These are phyloP conservation scores for Shiraia sp. DNA, from an alignment of 2,329 filamentous ascomycete genomes.

Conservation along the genomic window DNA sequence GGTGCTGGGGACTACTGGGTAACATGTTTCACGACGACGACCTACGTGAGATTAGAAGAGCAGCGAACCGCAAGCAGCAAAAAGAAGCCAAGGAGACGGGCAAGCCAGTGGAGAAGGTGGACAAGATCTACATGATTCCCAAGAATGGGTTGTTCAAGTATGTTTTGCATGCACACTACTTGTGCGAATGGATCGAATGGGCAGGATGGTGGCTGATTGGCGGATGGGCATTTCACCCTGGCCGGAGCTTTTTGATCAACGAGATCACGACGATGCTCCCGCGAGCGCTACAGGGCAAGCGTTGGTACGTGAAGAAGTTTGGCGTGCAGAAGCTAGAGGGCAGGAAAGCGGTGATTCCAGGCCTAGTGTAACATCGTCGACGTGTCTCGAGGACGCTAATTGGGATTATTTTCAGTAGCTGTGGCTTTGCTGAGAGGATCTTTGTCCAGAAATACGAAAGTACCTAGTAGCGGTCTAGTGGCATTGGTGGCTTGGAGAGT, in stretches of 20 bases:
- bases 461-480: not conserved
- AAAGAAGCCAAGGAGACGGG: constrained; percentile 51
- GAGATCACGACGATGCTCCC: constrained; percentile 90
- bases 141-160: constrained; percentile 79
- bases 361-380: constrained; percentile 48
- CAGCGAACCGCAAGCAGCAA: constrained; percentile 65
- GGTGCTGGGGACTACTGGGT: constrained; percentile 72
- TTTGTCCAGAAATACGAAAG: not conserved
- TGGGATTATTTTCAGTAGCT: not conserved
- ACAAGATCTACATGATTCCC: constrained; percentile 87
- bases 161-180: constrained; percentile 88
- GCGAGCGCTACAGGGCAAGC: constrained; percentile 75
- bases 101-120: constrained; percentile 57
- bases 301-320: constrained; percentile 89
- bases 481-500: constrained; percentile 3
- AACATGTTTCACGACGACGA: constrained; percentile 93
- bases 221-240: constrained; percentile 69
- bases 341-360: constrained; percentile 74
- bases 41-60: constrained; percentile 80
- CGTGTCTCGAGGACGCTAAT: no score
- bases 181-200: constrained; percentile 99
- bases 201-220: constrained; percentile 80
- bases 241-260: constrained; percentile 80
- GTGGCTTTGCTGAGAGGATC: constrained; percentile 9
- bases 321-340: constrained; percentile 77